These are phyloP conservation scores for Porphyrellus sp. DNA, from an alignment of 1,284 basidiomycete species.

Conservation along the genomic window DNA sequence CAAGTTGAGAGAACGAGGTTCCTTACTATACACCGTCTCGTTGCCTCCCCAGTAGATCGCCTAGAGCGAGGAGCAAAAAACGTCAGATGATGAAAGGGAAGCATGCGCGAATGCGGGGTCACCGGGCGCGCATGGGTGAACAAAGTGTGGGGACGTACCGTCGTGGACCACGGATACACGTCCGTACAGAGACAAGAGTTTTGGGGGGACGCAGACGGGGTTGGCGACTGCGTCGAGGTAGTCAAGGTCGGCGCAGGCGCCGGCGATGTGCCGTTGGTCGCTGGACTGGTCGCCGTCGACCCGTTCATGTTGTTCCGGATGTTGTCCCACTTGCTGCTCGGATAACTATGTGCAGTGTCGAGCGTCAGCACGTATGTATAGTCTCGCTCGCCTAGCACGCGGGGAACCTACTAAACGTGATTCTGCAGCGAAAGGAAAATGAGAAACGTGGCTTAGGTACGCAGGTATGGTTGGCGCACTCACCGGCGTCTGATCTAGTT, in stretches of 20 bases:
- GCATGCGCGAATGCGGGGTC: too few species aligned
- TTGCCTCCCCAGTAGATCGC: slow-evolving; percentile 48
- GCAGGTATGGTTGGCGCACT: neutral
- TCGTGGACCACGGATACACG: slow-evolving; percentile 51
- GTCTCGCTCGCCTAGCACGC: neutral
- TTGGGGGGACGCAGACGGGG: slow-evolving; percentile 14
- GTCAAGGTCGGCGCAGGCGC: slow-evolving; percentile 12
- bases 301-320: slow-evolving; percentile 58
- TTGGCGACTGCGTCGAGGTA: slow-evolving; percentile 13
- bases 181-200: slow-evolving; percentile 46
- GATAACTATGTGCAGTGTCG: slow-evolving; percentile 42
- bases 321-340: slow-evolving; percentile 68
- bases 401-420: slow-evolving; percentile 57
- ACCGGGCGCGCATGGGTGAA: neutral
- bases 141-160: slow-evolving; percentile 22
- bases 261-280: slow-evolving; percentile 14
- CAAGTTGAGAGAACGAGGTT: neutral
- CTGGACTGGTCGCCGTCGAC: slow-evolving; percentile 21
- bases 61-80: slow-evolving; percentile 11
- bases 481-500: slow-evolving; percentile 55
- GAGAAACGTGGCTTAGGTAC: neutral
- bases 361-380: neutral
- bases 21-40: slow-evolving; percentile 47
- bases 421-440: slow-evolving; percentile 40
- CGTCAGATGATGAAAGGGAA: neutral